Evolutionary conservation across 768 basidiomycete genomes (phyloP), one percentile per base, ranked within the genome.

Genomic region (Chiua virens): DNA sequence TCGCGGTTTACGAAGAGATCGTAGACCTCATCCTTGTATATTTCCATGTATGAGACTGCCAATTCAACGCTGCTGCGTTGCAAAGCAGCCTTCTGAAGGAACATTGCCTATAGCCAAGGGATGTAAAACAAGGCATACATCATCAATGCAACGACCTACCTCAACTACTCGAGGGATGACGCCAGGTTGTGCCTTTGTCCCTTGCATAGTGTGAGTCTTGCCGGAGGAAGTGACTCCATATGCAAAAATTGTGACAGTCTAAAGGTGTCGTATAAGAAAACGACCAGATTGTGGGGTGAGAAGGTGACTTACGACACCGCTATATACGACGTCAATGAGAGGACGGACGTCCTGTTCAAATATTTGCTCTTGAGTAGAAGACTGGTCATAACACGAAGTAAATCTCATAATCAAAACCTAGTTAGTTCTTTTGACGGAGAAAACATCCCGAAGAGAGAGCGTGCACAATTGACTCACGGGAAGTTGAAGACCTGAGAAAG

Each of bases 201-300:
- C 92, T 71, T 94, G 92, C 89, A 96, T 95, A 0, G 93, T 96
- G 67, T 92, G 83, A 1, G 92, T 95, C 74, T 93, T 94, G 17
- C 92, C 92, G 6, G 88, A 91, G 2, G 89, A 92, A 10, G 91
- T 94, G 13, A 93, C 91, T 8, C 92, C 92, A 68, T 94, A 94
- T 1, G 90, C 89, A 56, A 94, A 93, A 15, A 94, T 83, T 10
- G 91, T 93, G 4, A 91, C 84, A 0, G 87, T 92, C 88, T 91
- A 18, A 42, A 45, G 22, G 10, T 22, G 28, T 7, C 22, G 30
- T 14, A 32, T 40, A 42, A 18, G 14, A 8, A n/a, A 25, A 45
- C 22, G 23, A 43, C 13, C 25, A 21, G 18, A 21, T 14, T 15
- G 21, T 8, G 15, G 21, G 18, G 25, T 8, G 10, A 40, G 20